A percentile compares a stretch with the other conserved stretches of the same genome.
phyloP scores from a whole-genome alignment of 2,329 filamentous ascomycete genomes.

The Xylaria sp. region DNA sequence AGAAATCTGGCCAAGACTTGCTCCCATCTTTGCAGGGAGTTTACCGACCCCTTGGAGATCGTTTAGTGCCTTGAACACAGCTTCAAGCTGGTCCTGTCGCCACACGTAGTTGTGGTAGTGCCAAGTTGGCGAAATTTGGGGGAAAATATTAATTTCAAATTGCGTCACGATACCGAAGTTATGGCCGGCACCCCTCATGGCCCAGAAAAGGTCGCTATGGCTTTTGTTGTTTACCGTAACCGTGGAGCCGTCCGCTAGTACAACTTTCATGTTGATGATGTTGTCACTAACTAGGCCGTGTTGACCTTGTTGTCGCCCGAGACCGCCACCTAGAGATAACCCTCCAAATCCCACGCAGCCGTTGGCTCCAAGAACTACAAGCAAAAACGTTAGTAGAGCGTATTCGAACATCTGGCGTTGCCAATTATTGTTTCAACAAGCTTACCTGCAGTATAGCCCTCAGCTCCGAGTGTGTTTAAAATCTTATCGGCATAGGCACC shows the following conservation, averaged over 20 bases:
- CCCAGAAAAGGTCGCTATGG: conserved; percentile 37
- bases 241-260: conserved; percentile 36
- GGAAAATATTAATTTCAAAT: conserved; percentile 32
- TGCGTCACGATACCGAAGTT: conserved; percentile 36
- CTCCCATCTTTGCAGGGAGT: conserved; percentile 26
- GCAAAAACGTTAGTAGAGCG: not conserved
- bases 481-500: conserved; percentile 25
- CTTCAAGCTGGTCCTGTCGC: conserved; percentile 15
- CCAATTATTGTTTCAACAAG: too few relatives aligned
- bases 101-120: conserved; percentile 26
- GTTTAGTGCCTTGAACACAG: not conserved
- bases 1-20: conserved; percentile 28
- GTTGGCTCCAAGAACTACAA: conserved; percentile 28
- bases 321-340: conserved; percentile 44
- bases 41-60: conserved; percentile 9
- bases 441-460: conserved; percentile 34
- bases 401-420: too few relatives aligned
- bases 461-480: conserved; percentile 25
- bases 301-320: conserved; percentile 42
- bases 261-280: conserved; percentile 39
- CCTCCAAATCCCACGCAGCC: conserved; percentile 44
- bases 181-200: conserved; percentile 23
- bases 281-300: conserved; percentile 45
- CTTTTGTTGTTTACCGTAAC: conserved; percentile 30
- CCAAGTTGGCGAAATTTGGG: not conserved